Base-by-base conservation (phyloP, 2,329 filamentous ascomycete species). In the Amauroascus niger region DNA sequence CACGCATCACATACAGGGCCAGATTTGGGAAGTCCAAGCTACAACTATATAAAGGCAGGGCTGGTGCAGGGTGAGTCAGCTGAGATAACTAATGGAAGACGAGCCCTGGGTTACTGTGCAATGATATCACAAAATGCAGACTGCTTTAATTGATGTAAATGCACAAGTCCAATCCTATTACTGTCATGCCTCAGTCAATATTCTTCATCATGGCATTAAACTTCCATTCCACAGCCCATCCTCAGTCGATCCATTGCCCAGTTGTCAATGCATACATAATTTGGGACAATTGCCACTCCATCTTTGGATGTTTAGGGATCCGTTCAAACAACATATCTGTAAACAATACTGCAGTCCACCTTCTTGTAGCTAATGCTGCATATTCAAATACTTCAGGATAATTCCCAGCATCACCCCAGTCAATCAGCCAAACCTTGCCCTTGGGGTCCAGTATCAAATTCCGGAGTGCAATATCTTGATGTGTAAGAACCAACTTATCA, bases 321-420 rank as follows among this genome's bases (percentile, higher is more conserved):
- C 30, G 47, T 49, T 60, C 46, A 56, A 57, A 44, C 7, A 60
- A 51, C 55, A 58, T 55, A 56, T 59, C 53, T 48, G 49, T 59
- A 49, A 55, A 59, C 41, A 49, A 20, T 41, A 40, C 52, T 49
- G 57, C 52, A 55, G 51, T 52, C 33, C 47, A 58, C 50, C 53
- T 56, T 49, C 57, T 55, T 47, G 44, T 28, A 52, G 54, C 52
- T 43, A 59, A 54, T 49, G 55, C 55, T 22, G 56, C 57, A 53
- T 55, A 44, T 45, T 59, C 58, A 49, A 57, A 58, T 32, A 51
- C 58, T 48, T 58, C 56, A 48, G 56, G 56, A 52, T 56, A 59
- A 56, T 55, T 56, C 52, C 56, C 58, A 52, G 58, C 55, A 52
- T 57, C 39, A 22, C 55, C 58, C 58, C 58, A 58, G 48, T 58